A percentile compares a stretch with the other conserved stretches of the same genome.
Conservation (phyloP, 495 filamentous ascomycete genomes). For the Trichoderma reesei region DNA sequence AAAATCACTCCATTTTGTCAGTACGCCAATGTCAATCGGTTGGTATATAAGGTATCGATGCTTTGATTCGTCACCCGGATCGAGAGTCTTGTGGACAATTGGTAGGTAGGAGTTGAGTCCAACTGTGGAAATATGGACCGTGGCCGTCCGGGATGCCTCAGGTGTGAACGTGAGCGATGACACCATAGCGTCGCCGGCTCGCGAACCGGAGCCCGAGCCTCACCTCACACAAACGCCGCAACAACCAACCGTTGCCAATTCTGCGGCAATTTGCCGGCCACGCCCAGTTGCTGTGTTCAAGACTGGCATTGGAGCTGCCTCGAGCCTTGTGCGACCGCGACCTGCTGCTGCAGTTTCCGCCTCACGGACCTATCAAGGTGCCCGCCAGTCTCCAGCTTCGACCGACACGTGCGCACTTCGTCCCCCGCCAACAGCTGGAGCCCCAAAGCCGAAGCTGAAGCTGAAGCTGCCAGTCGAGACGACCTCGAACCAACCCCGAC, state of each 20-base stretch:
- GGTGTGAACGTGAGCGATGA: conserved; percentile 4
- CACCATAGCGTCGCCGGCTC: conserved; percentile 8
- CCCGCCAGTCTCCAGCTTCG: not conserved
- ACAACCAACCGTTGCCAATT: not conserved
- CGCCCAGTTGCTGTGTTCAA: not conserved
- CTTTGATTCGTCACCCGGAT: no score
- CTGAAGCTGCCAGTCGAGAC: no score
- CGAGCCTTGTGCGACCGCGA: not conserved
- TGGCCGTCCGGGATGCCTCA: not conserved
- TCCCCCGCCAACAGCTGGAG: not conserved
- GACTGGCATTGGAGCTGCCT: not conserved
- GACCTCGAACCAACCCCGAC: not conserved
- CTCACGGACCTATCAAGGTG: not conserved
- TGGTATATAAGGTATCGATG: no score
- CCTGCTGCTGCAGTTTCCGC: not conserved
- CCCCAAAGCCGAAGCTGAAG: no score
- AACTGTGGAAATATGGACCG: not conserved
- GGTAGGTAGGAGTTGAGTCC: no score
- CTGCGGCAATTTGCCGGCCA: not conserved
- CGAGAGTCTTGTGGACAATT: no score
- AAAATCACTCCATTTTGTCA: no score
- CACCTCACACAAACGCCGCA: not conserved
- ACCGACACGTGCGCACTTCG: not conserved
- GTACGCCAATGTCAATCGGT: no score
- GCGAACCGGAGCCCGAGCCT: conserved; percentile 6